Evolutionary conservation across 2,329 filamentous ascomycete species (phyloP).

Genomic region (Dendrostoma leiphaemia): DNA sequence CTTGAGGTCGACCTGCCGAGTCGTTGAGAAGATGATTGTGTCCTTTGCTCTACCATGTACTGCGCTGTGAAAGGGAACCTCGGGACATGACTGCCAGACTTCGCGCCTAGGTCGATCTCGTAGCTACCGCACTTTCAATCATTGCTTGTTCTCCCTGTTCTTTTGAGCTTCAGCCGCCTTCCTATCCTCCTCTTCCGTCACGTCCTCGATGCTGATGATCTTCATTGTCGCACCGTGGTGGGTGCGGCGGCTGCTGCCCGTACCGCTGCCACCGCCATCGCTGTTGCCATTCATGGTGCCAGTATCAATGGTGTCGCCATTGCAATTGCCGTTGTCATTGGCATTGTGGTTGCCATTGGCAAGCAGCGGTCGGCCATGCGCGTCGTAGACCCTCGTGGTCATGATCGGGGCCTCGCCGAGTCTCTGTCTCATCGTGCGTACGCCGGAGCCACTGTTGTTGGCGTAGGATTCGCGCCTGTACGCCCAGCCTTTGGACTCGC

Average conservation of each 20-base stretch:
- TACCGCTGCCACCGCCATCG: neutral
- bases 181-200: constrained; percentile 13
- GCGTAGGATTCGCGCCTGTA: constrained; percentile 15
- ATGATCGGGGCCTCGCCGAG: constrained; percentile 13
- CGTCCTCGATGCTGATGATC: constrained; percentile 19
- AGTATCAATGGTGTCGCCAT: neutral
- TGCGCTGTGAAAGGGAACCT: too few species aligned
- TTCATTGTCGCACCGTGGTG: neutral
- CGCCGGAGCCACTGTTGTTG: constrained; percentile 10
- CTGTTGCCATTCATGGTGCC: neutral
- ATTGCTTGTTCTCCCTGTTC: neutral
- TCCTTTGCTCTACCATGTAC: too few species aligned
- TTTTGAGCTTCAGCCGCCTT: neutral
- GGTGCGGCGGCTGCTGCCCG: neutral
- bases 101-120: neutral
- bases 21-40: too few species aligned
- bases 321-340: neutral
- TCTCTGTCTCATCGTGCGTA: constrained; percentile 13
- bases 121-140: neutral
- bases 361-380: constrained; percentile 12
- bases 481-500: constrained; percentile 12
- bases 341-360: neutral
- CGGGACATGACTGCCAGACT: too few species aligned
- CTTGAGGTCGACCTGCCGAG: too few species aligned
- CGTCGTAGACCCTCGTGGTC: constrained; percentile 9